A percentile compares a stretch with the other conserved stretches of the same genome.
Evolutionary conservation across 2,329 filamentous ascomycete species (phyloP).

Genomic region (Dichotomopilus funicola): DNA sequence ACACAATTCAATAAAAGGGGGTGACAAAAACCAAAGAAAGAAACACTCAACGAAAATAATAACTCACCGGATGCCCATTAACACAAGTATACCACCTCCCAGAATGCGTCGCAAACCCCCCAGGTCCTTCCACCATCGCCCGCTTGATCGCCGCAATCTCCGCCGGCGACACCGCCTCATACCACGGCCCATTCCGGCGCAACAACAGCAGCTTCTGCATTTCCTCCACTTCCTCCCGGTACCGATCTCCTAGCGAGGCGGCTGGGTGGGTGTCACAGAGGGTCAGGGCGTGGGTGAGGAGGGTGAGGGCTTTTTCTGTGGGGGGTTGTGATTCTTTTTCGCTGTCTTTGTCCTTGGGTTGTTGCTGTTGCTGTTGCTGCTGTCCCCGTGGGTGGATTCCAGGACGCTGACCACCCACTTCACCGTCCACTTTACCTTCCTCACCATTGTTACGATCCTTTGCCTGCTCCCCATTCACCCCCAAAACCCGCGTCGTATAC

Average conservation of each 20-base stretch:
- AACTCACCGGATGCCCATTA: constrained; percentile 28
- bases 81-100: constrained; percentile 31
- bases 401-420: not conserved
- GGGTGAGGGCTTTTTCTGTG: constrained; percentile 19
- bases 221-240: constrained; percentile 26
- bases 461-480: no score
- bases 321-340: constrained; percentile 8
- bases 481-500: not conserved
- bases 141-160: constrained; percentile 39
- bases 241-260: constrained; percentile 21
- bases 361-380: not conserved
- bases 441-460: no score
- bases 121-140: constrained; percentile 40
- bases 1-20: no score
- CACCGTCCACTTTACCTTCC: no score
- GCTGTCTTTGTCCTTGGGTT: not conserved
- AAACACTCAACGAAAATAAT: not conserved
- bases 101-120: constrained; percentile 34
- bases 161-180: constrained; percentile 35
- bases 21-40: not conserved
- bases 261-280: constrained; percentile 31
- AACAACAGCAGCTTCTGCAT: constrained; percentile 24
- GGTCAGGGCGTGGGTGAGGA: constrained; percentile 27
- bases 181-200: constrained; percentile 25
- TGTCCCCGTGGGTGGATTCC: not conserved